Evolutionary conservation across 2,329 filamentous ascomycete species (phyloP), one percentile per base, ranked within the genome.

Genomic region (Aspergillus sclerotialis): DNA sequence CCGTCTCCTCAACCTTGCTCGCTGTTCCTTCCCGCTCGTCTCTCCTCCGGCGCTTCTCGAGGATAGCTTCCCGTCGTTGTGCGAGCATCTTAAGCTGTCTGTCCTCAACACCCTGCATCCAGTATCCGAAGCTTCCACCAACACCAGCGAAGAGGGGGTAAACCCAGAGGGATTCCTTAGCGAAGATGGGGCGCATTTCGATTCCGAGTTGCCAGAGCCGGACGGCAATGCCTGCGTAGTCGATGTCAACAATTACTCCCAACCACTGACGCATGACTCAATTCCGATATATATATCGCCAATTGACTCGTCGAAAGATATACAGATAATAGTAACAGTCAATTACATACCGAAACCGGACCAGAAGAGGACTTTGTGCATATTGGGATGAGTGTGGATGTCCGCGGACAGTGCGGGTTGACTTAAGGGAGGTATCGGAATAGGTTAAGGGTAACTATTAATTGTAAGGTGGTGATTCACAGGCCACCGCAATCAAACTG

Each of bases 191-290:
- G 44, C 89, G 87, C 88, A 94, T 94, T 72, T 98, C 88, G 63
- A 98, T 92, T 58, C 90, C 92, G 62, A 98, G 82, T 68, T 96
- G 92, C 86, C 89, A 95, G 66, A 92, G 77, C 53, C 90, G 85
- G 58, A 89, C 83, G 59, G 84, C 88, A 55, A 95, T 69, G 73
- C 92, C 92, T 98, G 52, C 39, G n/a, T n/a, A n/a, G 39, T 29
- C 15, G 42, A 16, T 28, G 25, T 21, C 16, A 43, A 10, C n/a
- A n/a, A n/a, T n/a, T n/a, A n/a, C n/a, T n/a, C n/a, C n/a, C n/a
- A n/a, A n/a, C n/a, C n/a, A n/a, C n/a, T n/a, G n/a, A n/a, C n/a
- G n/a, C n/a, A n/a, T n/a, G n/a, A n/a, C n/a, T n/a, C n/a, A n/a
- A n/a, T n/a, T n/a, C n/a, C n/a, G n/a, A n/a, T n/a, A n/a, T n/a